Evolutionary conservation across 148 eudicot species (phyloP).

Genomic region (Diospyros kaki): DNA sequence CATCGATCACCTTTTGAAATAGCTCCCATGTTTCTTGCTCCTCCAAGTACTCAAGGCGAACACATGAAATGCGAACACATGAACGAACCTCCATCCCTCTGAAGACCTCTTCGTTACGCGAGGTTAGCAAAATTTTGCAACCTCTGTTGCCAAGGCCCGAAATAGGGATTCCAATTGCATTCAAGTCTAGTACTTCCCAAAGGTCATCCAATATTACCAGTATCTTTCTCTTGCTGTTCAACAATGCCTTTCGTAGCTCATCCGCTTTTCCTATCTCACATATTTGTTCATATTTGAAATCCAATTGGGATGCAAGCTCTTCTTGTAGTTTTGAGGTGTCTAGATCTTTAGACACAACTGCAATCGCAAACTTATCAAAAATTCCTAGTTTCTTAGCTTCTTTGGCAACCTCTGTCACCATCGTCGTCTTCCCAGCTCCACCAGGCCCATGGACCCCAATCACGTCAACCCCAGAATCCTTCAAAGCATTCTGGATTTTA

Average conservation of each 20-base stretch:
- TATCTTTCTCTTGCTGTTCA: background rate
- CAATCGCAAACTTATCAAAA: background rate
- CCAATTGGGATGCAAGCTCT: background rate
- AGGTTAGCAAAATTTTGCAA: conserved; percentile 10
- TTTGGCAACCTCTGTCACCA: background rate
- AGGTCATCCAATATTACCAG: background rate
- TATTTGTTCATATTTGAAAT: no score
- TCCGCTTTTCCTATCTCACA: no score
- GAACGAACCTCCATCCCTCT: background rate
- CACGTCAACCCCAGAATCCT: background rate
- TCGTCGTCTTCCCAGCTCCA: conserved; percentile 8
- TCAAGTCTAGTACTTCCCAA: background rate
- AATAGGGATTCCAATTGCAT: conserved; percentile 3
- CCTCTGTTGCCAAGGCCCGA: background rate
- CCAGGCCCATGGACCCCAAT: conserved; percentile 2
- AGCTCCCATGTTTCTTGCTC: background rate
- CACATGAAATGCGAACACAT: background rate
- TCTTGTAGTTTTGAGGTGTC: background rate
- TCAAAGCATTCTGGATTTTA: background rate
- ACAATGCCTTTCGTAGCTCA: background rate
- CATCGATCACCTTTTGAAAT: background rate
- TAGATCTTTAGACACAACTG: background rate
- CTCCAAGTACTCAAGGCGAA: background rate
- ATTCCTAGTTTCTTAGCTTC: background rate
- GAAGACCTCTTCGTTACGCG: background rate